Conservation (phyloP, 2,329 filamentous ascomycete genomes). For the Colletotrichum falcatum region DNA sequence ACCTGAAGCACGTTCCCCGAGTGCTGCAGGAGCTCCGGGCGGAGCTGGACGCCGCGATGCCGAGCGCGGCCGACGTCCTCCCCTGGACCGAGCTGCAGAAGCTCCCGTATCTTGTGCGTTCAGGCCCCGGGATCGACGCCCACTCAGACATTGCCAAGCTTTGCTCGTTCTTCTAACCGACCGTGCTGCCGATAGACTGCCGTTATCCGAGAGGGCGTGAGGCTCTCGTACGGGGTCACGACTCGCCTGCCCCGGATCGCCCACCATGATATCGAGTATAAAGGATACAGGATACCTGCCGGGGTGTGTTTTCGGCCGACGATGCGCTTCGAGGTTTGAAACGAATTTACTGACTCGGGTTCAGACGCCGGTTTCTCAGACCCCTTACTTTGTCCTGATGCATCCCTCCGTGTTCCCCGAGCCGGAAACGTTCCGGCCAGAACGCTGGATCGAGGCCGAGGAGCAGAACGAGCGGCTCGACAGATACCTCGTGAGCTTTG, state of each 20-base stretch:
- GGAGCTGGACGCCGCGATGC: slow-evolving; percentile 49
- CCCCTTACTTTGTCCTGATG: slow-evolving; percentile 43
- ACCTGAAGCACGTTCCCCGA: slow-evolving; percentile 45
- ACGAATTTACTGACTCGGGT: background rate
- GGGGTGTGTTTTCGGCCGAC: slow-evolving; percentile 23
- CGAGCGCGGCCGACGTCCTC: slow-evolving; percentile 31
- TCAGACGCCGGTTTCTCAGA: slow-evolving; percentile 44
- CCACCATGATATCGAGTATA: slow-evolving; percentile 34
- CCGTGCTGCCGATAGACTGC: slow-evolving; percentile 13
- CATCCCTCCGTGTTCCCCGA: slow-evolving; percentile 45
- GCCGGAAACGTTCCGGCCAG: slow-evolving; percentile 44
- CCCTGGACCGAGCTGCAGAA: slow-evolving; percentile 29
- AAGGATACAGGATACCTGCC: slow-evolving; percentile 32
- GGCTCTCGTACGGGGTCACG: slow-evolving; percentile 39
- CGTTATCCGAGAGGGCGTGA: slow-evolving; percentile 32
- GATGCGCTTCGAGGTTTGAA: background rate
- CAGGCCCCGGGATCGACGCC: background rate
- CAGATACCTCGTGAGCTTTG: slow-evolving; percentile 40
- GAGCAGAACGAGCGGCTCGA: slow-evolving; percentile 32
- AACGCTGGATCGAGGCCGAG: slow-evolving; percentile 46
- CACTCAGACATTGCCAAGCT: background rate
- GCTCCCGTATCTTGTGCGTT: slow-evolving; percentile 34
- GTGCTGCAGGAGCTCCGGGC: slow-evolving; percentile 45
- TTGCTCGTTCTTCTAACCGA: background rate
- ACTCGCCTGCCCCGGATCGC: slow-evolving; percentile 34